Percentiles rank a stretch among this genome's conserved stretches.
Evolutionary conservation across 345 rosid species (phyloP).

Genomic region (Linum trigynum): DNA sequence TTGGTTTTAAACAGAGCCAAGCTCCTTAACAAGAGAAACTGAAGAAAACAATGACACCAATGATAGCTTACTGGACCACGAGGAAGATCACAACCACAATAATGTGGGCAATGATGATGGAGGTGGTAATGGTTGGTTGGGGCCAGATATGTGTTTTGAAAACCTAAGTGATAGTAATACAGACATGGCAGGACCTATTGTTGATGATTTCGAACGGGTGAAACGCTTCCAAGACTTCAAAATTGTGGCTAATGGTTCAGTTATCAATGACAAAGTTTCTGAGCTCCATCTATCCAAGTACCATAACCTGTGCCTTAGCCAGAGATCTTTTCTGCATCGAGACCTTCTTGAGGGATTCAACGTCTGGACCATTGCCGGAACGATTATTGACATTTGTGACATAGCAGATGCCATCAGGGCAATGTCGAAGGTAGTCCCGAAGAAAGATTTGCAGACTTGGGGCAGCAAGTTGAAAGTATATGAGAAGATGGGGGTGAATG

Average conservation of each 20-base stretch:
- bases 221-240: neutral
- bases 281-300: neutral
- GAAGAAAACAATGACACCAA: too few species aligned
- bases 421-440: neutral
- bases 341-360: neutral
- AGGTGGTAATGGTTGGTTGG: too few species aligned
- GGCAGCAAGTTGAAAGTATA: neutral
- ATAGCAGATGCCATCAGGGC: neutral
- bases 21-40: too few species aligned
- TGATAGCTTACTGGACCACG: too few species aligned
- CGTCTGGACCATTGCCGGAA: neutral
- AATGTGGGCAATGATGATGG: too few species aligned
- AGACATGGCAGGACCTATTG: neutral
- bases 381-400: neutral
- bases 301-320: neutral
- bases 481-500: neutral
- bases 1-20: too few species aligned
- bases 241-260: neutral
- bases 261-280: neutral
- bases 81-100: too few species aligned
- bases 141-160: too few species aligned
- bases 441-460: neutral
- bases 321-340: neutral
- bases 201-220: neutral
- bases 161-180: neutral